Percentiles rank a stretch among this genome's conserved stretches.
Conservation (phyloP, 2,329 filamentous ascomycete genomes). For the Pseudogymnoascus sp. region DNA sequence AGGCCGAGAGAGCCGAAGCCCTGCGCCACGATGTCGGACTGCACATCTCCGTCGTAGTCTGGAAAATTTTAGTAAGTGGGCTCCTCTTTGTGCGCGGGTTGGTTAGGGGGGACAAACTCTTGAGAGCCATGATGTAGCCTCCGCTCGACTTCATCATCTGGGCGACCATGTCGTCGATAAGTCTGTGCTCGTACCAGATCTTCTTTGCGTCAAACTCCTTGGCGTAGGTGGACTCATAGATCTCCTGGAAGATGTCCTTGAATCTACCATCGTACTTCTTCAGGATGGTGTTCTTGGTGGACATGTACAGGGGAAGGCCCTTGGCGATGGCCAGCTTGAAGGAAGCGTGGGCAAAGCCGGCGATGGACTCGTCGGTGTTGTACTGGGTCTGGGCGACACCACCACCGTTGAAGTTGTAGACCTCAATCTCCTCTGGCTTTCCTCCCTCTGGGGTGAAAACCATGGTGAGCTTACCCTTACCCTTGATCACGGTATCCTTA, state of each 20-base stretch:
- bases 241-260: conserved; percentile 99
- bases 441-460: conserved; percentile 84
- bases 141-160: conserved; percentile 99
- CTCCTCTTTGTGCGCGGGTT: neutral
- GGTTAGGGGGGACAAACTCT: conserved; percentile 53
- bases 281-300: conserved; percentile 99
- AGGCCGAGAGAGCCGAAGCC: conserved; percentile 96
- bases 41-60: conserved; percentile 99
- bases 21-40: conserved; percentile 96
- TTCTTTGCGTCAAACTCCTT: conserved; percentile 79
- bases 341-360: conserved; percentile 87
- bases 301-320: conserved; percentile 94
- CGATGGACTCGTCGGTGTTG: conserved; percentile 95
- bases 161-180: conserved; percentile 99
- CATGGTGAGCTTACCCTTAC: conserved; percentile 84
- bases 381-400: conserved; percentile 93
- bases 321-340: conserved; percentile 93
- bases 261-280: conserved; percentile 98
- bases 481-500: conserved; percentile 78
- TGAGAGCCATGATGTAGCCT: conserved; percentile 94
- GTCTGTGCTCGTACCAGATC: conserved; percentile 98
- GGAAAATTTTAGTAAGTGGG: neutral
- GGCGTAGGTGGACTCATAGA: conserved; percentile 84
- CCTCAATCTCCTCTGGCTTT: conserved; percentile 76
- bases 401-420: conserved; percentile 81